phyloP scores from a whole-genome alignment of 2,329 filamentous ascomycete genomes.

The Pseudogymnoascus sp. region DNA sequence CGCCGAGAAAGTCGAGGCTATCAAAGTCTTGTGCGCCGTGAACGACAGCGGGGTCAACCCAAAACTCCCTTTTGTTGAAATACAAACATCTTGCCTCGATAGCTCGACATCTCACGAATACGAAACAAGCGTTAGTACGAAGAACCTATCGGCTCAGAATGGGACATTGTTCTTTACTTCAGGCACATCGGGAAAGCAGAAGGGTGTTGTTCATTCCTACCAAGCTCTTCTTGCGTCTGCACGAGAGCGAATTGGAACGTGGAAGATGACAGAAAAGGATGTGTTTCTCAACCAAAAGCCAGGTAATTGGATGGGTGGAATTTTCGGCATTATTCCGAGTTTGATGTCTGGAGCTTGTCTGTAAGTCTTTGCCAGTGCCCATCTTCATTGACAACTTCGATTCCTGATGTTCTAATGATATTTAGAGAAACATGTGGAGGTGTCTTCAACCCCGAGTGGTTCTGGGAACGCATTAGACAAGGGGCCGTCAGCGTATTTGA shows the following conservation, averaged over 20 bases:
- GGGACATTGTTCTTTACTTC: slow-evolving; percentile 19
- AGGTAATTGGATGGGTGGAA: slow-evolving; percentile 19
- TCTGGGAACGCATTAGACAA: slow-evolving; percentile 19
- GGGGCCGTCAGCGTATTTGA: slow-evolving; percentile 18
- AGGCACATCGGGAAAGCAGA: slow-evolving; percentile 18
- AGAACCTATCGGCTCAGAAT: slow-evolving; percentile 8
- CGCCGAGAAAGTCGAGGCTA: slow-evolving; percentile 13
- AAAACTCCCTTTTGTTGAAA: slow-evolving; percentile 14
- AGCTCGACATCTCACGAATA: slow-evolving; percentile 8
- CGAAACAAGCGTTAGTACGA: slow-evolving; percentile 4
- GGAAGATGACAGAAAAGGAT: slow-evolving; percentile 18
- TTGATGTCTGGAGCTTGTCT: slow-evolving; percentile 19
- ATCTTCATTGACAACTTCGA: background rate
- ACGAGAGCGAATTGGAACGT: slow-evolving; percentile 18
- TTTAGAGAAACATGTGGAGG: slow-evolving; percentile 16
- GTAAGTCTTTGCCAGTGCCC: slow-evolving; percentile 12
- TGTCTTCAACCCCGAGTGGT: slow-evolving; percentile 18
- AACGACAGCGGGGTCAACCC: background rate
- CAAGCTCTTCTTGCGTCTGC: slow-evolving; percentile 19
- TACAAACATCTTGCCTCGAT: slow-evolving; percentile 13
- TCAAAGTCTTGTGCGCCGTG: slow-evolving; percentile 12
- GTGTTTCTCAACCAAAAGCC: slow-evolving; percentile 18
- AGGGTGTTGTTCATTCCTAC: slow-evolving; percentile 18
- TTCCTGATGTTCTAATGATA: slow-evolving; percentile 1
- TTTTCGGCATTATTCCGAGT: slow-evolving; percentile 19